Conservation (phyloP, 129 eudicot species). For the Chrysanthemum seticuspe region DNA sequence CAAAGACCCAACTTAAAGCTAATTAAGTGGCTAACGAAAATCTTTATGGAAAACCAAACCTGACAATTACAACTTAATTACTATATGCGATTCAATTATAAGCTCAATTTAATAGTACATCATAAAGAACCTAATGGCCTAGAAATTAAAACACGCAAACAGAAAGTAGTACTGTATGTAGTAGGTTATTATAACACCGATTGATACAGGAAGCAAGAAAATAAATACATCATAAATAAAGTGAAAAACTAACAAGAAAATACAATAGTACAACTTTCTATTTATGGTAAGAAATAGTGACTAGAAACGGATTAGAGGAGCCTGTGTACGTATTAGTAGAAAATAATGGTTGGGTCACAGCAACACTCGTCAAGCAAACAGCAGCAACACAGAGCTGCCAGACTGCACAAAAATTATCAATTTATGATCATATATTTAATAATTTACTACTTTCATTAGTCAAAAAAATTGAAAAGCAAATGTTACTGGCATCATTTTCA, state of each 20-base stretch:
- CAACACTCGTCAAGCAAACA: conserved; percentile 86
- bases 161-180: too few species aligned
- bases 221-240: conserved; percentile 4
- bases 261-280: not conserved
- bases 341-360: conserved; percentile 81
- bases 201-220: not conserved
- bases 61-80: too few species aligned
- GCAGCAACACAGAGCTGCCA: conserved; percentile 89
- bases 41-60: too few species aligned
- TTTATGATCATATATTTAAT: not conserved
- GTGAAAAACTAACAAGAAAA: not conserved
- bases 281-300: not conserved
- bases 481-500: too few species aligned
- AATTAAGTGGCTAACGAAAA: too few species aligned
- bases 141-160: too few species aligned
- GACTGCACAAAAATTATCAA: conserved; percentile 39
- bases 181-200: not conserved
- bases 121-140: too few species aligned
- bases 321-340: conserved; percentile 21
- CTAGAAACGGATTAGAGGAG: not conserved
- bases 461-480: not conserved
- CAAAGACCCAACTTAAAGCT: too few species aligned
- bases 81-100: too few species aligned
- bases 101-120: too few species aligned
- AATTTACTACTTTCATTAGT: not conserved